Base-by-base conservation (phyloP, 495 filamentous ascomycete species). In the Cladorrhinum samala region DNA sequence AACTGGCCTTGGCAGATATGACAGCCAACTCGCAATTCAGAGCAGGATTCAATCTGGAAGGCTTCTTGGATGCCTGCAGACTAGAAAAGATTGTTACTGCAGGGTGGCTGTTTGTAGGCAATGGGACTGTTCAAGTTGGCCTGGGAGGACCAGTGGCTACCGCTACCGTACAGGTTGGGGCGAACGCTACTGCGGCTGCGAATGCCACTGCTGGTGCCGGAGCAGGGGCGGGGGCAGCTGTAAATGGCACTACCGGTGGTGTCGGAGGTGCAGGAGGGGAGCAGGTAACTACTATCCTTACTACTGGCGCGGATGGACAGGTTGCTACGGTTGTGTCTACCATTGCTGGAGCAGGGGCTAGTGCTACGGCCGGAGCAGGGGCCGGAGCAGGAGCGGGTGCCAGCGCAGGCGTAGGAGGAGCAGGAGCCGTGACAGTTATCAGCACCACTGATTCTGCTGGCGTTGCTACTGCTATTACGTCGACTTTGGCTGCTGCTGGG, bases 11-110 rank as follows among this genome's bases (percentile, higher is more conserved):
- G 30, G 46, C 44, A 16, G 46, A 24, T 23, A 59, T 62, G 25
- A 18, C 43, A 33, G 25, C 18, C 25, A 50, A 56, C 18, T 23
- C 21, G 1, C 21, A 41, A 1, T 50, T 51, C 13, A 46, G 60
- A 6, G 23, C 42, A 25, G 54, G 50, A 25, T 62, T 59, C 23
- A 25, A 57, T 18, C 19, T 59, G 13, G 27, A 59, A n/a, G 48
- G 41, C 3, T 62, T 62, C 47, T 40, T 42, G 13, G 39, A 54
- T 9, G 56, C 50, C 19, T 38, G 49, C 2, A 36, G 50, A 4
- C 16, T 59, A 2, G 50, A 49, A 0, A 45, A 49, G 2, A 27
- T 55, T 4, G 36, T 54, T 24, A 53, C 49, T 1, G 40, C 37
- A 4, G 56, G 53, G 1, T 56, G 50, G 49, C 21, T 55, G 21